phyloP scores from a whole-genome alignment of 768 basidiomycete species.

The Lactarius trivialis region DNA sequence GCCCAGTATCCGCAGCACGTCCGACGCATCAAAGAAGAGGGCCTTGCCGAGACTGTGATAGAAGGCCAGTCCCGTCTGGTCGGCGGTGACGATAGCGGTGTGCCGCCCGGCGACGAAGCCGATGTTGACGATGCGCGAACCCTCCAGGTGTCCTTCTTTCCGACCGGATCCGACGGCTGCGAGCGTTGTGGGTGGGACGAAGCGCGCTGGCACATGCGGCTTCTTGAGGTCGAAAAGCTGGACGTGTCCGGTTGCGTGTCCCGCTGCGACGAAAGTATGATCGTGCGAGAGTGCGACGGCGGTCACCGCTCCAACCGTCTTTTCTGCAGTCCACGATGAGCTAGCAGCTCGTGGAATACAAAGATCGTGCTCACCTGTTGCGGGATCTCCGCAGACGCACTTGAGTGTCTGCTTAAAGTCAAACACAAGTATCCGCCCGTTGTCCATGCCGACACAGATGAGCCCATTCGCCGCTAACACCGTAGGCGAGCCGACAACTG shows the following conservation, averaged over 20 bases:
- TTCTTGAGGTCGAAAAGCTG: slow-evolving; percentile 78
- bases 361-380: slow-evolving; percentile 40
- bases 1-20: slow-evolving; percentile 89
- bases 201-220: slow-evolving; percentile 60
- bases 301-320: slow-evolving; percentile 68
- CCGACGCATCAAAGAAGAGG: slow-evolving; percentile 89
- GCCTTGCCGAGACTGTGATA: slow-evolving; percentile 93
- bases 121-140: slow-evolving; percentile 72
- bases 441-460: slow-evolving; percentile 82
- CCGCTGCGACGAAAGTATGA: slow-evolving; percentile 86
- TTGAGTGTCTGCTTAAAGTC: slow-evolving; percentile 85
- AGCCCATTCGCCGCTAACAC: slow-evolving; percentile 81
- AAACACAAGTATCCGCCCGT: slow-evolving; percentile 74
- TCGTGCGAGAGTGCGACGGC: slow-evolving; percentile 88
- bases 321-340: slow-evolving; percentile 38
- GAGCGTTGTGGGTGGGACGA: slow-evolving; percentile 62
- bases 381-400: slow-evolving; percentile 69
- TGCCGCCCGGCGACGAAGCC: slow-evolving; percentile 88
- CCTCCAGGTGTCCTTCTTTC: slow-evolving; percentile 79
- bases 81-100: slow-evolving; percentile 86
- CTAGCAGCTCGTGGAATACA: background rate
- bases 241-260: slow-evolving; percentile 79
- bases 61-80: slow-evolving; percentile 88
- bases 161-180: slow-evolving; percentile 65
- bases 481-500: slow-evolving; percentile 60